Percentiles rank a stretch among this genome's conserved stretches.
Conservation (phyloP, 257 asterid species). For the Penstemon eatonii region DNA sequence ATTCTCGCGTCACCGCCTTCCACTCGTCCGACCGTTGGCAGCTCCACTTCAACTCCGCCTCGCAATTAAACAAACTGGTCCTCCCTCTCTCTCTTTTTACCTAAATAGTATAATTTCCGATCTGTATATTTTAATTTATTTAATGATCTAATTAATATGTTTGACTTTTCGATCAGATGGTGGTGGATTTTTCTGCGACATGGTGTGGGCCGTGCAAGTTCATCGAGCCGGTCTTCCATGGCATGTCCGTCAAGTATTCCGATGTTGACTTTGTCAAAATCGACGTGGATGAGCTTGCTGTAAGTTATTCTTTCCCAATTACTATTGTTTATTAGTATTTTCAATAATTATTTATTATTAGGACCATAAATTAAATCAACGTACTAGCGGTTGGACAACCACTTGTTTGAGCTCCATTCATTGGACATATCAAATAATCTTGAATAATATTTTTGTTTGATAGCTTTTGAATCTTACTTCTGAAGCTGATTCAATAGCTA, state of each 20-base stretch:
- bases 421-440: no score
- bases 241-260: constrained; percentile 55
- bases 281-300: constrained; percentile 81
- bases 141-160: neutral
- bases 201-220: constrained; percentile 98
- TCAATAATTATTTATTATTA: no score
- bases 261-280: constrained; percentile 80
- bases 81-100: neutral
- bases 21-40: constrained; percentile 79
- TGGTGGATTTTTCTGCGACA: constrained; percentile 78
- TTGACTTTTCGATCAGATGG: constrained; percentile 49
- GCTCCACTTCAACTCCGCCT: constrained; percentile 62
- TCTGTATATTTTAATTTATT: constrained; percentile 22
- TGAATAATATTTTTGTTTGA: no score
- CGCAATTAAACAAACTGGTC: constrained; percentile 78
- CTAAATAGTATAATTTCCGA: neutral
- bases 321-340: neutral
- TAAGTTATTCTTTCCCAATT: constrained; percentile 30
- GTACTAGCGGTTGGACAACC: no score
- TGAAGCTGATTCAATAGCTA: no score
- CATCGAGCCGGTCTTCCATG: constrained; percentile 62
- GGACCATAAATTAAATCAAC: no score
- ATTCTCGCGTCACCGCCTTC: constrained; percentile 63
- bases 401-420: no score
- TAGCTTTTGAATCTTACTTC: no score